phyloP scores from a whole-genome alignment of 2,329 filamentous ascomycete genomes.

The Colletotrichum liaoningense region DNA sequence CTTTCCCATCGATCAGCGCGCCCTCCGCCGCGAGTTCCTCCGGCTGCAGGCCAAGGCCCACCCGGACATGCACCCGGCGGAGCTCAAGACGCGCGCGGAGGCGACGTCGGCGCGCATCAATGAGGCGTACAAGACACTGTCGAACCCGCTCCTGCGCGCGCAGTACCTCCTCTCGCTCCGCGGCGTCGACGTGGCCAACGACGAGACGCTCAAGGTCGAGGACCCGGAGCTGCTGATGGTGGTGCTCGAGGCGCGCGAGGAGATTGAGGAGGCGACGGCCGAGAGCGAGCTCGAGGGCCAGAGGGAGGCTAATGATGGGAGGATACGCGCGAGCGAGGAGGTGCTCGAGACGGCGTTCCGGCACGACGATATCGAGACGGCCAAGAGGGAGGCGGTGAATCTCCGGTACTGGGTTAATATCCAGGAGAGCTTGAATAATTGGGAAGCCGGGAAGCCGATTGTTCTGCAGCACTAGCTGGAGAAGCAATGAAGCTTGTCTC shows the following conservation, averaged over 20 bases:
- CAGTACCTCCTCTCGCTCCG: conserved; percentile 85
- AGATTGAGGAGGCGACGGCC: conserved; percentile 75
- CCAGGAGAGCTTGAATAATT: conserved; percentile 80
- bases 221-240: conserved; percentile 78
- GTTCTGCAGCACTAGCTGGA: conserved; percentile 60
- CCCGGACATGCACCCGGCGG: conserved; percentile 73
- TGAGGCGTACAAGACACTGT: conserved; percentile 88
- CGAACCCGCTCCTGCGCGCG: conserved; percentile 82
- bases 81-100: conserved; percentile 73
- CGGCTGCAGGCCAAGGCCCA: conserved; percentile 82
- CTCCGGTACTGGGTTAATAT: conserved; percentile 94
- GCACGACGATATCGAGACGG: conserved; percentile 72
- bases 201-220: conserved; percentile 79
- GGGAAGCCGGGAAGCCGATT: conserved; percentile 80
- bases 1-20: conserved; percentile 78
- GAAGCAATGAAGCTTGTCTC: neutral
- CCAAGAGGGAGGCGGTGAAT: conserved; percentile 78
- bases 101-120: conserved; percentile 87
- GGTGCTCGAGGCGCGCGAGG: conserved; percentile 83
- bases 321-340: conserved; percentile 73
- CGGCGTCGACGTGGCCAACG: conserved; percentile 81
- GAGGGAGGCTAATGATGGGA: conserved; percentile 72
- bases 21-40: conserved; percentile 87
- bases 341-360: conserved; percentile 74
- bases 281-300: conserved; percentile 74